Evolutionary conservation across 306 rosid species (phyloP), one percentile per base, ranked within the genome.

Genomic region (Corylus heterophylla): DNA sequence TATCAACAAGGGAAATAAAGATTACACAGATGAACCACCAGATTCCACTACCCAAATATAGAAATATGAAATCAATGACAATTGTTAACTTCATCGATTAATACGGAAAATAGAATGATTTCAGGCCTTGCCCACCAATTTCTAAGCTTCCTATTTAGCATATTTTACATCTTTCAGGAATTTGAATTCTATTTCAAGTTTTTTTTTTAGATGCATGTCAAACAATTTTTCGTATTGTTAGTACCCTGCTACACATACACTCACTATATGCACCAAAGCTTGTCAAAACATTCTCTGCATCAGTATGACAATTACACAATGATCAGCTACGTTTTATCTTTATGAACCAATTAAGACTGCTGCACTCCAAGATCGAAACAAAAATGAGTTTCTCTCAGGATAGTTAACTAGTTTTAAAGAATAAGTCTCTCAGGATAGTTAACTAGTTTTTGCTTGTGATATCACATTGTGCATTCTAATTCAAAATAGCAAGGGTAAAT

Each of bases 381-480:
- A 61, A 5, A 42, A 49, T 12, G 7, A 50, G 48, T 52, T 51
- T 79, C 45, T 37, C 68, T 72, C 69, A 17, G 45, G 37, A 71
- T 59, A 37, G 74, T 39, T 47, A 77, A 73, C 68, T 47, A 49
- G 67, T 37, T 54, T 31, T 39, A 31, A 31, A 31, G 35, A 31
- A 31, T 31, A 31, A 31, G 35, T 79, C 45, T 37, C 68, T 72
- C 69, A 17, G 45, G 37, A 71, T 59, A 37, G 74, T 31, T 47
- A 77, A 73, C 68, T 47, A 49, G 67, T 37, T 54, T 54, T 39
- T 42, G 12, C 5, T 50, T 13, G 59, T 29, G 42, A 73, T 52
- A 47, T 71, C 63, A 78, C 54, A 70, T 70, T 29, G 10, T 54
- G 67, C 75, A 80, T 73, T 75, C 25, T 39, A 58, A 68, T 62